Base-by-base conservation (phyloP, 2,329 filamentous ascomycete species). In the Botryotinia globosa region DNA sequence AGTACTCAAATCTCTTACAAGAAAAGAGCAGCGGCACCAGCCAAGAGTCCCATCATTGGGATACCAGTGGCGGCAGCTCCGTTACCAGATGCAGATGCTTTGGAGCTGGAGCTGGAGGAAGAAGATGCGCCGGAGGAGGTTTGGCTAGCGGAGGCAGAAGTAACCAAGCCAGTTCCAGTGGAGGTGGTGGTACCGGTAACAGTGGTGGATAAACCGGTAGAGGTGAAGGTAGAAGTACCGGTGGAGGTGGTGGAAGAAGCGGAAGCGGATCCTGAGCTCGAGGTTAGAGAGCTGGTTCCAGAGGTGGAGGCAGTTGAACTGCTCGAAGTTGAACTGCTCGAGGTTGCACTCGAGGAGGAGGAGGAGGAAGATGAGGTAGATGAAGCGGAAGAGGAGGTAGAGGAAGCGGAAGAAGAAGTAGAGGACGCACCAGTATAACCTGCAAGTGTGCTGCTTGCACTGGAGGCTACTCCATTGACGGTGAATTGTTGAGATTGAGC, bases 361-460 rank as follows among this genome's bases (percentile, higher is more conserved):
- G 69, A 42, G 39, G 37, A 42, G 12, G 69, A 54, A 22, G 45
- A 54, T 5, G 59, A 29, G 18, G 42, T 42, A 1, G 69, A 12
- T 2, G 37, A 39, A 0, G 39, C 1, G 3, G 39, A 39, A 0
- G 37, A 3, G 14, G n/a, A 32, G 8, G 58, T 37, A 37, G 58
- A 48, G 22, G 71, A 63, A 29, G 71, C 32, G 12, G 44, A 44
- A n/a, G 56, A 71, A 3, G 69, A 59, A 45, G 69, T 63, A 45
- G 45, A 34, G 20, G 65, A 68, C 65, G 71, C 71, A 72, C 71
- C 71, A 44, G 71, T 72, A n/a, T 69, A 72, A 61, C 71, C 71
- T 44, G 56, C 71, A 69, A 72, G 71, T 22, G 71, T 72, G 64
- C 65, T 69, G 54, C 56, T 63, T 51, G 71, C 71, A 34, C 64